These are phyloP conservation scores for Geranomyces michiganensis DNA, from an alignment of 192 early-diverging fungal genomes.

Conservation along the genomic window DNA sequence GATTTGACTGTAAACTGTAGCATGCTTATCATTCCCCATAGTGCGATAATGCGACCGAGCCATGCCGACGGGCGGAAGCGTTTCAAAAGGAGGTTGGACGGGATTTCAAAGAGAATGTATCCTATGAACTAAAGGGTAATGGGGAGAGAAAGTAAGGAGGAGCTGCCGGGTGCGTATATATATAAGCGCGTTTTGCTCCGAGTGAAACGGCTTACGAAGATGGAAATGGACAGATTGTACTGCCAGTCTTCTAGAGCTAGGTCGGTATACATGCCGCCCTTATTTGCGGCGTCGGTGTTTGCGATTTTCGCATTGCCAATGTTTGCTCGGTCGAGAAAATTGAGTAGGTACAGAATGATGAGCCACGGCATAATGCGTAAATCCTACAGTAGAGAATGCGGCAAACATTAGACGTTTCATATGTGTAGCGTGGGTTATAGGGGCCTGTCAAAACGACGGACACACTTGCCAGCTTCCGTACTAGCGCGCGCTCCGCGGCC, in stretches of 20 bases:
- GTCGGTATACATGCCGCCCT: not conserved
- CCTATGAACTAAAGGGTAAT: slow-evolving; percentile 71
- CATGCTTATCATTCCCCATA: slow-evolving; percentile 58
- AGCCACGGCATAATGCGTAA: slow-evolving; percentile 32
- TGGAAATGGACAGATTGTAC: not conserved
- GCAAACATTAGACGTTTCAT: no score
- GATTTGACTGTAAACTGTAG: slow-evolving; percentile 32
- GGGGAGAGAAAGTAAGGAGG: slow-evolving; percentile 59
- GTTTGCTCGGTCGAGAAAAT: slow-evolving; percentile 37
- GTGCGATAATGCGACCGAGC: slow-evolving; percentile 51
- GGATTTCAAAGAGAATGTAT: slow-evolving; percentile 78
- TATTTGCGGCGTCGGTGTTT: slow-evolving; percentile 10
- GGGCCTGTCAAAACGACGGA: no score
- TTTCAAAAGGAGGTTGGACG: slow-evolving; percentile 75
- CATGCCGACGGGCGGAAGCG: slow-evolving; percentile 61
- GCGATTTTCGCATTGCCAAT: slow-evolving; percentile 27
- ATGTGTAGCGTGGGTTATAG: no score
- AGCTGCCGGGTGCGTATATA: slow-evolving; percentile 29
- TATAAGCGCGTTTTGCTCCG: slow-evolving; percentile 11
- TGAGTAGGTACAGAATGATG: slow-evolving; percentile 27
- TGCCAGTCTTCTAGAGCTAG: not conserved
- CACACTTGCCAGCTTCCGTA: not conserved
- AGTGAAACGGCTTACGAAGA: not conserved
- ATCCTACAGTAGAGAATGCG: slow-evolving; percentile 12
- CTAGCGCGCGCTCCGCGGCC: not conserved